Evolutionary conservation across 2,329 filamentous ascomycete genomes (phyloP), one percentile per base, ranked within the genome.

Genomic region (Sporothrix brunneoviolacea): DNA sequence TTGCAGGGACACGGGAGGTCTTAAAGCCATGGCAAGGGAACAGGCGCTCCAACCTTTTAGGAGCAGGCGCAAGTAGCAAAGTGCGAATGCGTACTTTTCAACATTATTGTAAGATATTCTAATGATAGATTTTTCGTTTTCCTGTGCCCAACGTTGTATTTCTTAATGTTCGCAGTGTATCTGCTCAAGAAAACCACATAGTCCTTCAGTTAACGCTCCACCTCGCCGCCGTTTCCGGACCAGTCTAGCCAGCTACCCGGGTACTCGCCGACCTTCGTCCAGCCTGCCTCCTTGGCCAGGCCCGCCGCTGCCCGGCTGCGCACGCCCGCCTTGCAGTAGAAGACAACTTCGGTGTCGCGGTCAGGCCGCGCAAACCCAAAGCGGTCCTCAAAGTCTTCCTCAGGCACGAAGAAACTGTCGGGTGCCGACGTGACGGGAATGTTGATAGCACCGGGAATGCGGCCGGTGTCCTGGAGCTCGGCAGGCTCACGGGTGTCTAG

Each of bases 261-360:
- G 62, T 88, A 91, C 69, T 90, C 86, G 18, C 80, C 80, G 0
- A 87, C 80, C 8, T 76, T 78, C 43, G 70, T 68, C 76, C 87
- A 97, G 9, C 91, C 91, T 2, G 83, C 84, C 63, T 86, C 77
- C 59, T 74, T 73, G 27, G 93, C 93, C 65, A 96, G 67, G 57
- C 78, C 75, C 7, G 90, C 90, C 7, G 91, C 91, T 1, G 86
- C 80, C 40, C 76, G 73, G 59, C 88, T 89, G 63, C 93, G 76
- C 56, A 97, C 88, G 2, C 93, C 93, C 0, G 91, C 84, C 71
- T 89, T 94, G 70, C 93, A 98, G 68, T 95, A 97, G 62, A 97
- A 93, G 4, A 97, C 76, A 13, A 95, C 65, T 57, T 79, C 73
- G 28, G 67, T 65, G 39, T 79, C 73, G 53, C 71, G 71, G 3